Conservation (phyloP, 2,329 filamentous ascomycete genomes). For the Arthrinium phaeospermum region DNA sequence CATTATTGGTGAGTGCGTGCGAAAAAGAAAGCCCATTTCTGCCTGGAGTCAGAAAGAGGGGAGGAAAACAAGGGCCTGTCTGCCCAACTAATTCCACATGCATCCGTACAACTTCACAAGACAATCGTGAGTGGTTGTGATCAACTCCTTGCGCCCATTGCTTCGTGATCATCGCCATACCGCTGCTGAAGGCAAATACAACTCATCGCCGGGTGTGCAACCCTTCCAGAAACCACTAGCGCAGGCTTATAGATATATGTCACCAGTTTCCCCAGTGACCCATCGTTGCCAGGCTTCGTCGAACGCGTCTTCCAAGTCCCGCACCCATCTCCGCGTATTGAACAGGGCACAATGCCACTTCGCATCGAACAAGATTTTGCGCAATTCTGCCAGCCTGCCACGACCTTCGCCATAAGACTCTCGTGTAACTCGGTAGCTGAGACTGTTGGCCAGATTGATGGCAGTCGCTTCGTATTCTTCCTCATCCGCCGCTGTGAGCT, state of each 20-base stretch:
- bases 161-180: constrained; percentile 4
- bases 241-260: constrained; percentile 74
- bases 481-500: constrained; percentile 80
- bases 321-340: constrained; percentile 89
- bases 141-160: constrained; percentile 10
- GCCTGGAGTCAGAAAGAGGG: background rate
- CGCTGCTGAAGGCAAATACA: background rate
- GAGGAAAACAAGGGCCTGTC: background rate
- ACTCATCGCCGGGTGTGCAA: background rate
- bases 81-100: background rate
- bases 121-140: background rate
- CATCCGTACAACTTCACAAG: background rate
- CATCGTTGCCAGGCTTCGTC: constrained; percentile 87
- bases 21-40: background rate
- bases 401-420: constrained; percentile 57
- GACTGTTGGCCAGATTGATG: constrained; percentile 66
- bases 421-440: constrained; percentile 60
- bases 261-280: constrained; percentile 85
- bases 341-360: constrained; percentile 90
- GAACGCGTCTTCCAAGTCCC: constrained; percentile 87
- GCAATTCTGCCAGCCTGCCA: constrained; percentile 79
- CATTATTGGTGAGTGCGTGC: background rate
- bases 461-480: constrained; percentile 84
- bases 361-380: constrained; percentile 80
- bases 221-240: background rate